phyloP scores from a whole-genome alignment of 2,329 filamentous ascomycete species.

The Ceratocystis smalleyi region DNA sequence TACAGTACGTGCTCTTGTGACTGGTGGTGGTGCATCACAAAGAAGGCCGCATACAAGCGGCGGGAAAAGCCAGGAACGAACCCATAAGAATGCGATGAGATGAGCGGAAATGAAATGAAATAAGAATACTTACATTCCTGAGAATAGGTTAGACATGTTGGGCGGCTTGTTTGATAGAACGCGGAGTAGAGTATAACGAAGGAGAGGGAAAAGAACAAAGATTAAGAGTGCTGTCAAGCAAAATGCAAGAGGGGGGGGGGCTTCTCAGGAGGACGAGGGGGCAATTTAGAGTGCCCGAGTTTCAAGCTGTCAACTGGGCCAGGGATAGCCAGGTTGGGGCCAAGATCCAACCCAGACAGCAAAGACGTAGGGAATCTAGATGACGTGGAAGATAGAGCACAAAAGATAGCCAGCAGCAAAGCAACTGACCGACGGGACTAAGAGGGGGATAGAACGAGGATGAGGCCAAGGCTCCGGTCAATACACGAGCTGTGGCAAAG shows the following conservation, averaged over 20 bases:
- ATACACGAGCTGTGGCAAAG: background rate
- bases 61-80: background rate
- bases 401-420: background rate
- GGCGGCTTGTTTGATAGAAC: constrained; percentile 13
- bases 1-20: background rate
- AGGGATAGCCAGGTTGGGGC: background rate
- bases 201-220: background rate
- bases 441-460: too few relatives aligned
- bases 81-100: too few relatives aligned
- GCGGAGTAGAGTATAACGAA: background rate
- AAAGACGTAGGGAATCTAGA: background rate
- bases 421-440: background rate
- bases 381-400: constrained; percentile 4
- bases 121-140: constrained; percentile 40
- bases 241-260: constrained; percentile 1
- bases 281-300: background rate
- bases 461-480: too few relatives aligned
- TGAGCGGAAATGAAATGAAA: constrained; percentile 6
- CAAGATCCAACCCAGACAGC: background rate
- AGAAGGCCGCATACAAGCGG: background rate
- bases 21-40: background rate
- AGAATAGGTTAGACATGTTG: constrained; percentile 46
- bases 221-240: background rate
- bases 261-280: background rate
- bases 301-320: constrained; percentile 7